Evolutionary conservation across 2,329 filamentous ascomycete genomes (phyloP).

Genomic region (Apiospora koreana): DNA sequence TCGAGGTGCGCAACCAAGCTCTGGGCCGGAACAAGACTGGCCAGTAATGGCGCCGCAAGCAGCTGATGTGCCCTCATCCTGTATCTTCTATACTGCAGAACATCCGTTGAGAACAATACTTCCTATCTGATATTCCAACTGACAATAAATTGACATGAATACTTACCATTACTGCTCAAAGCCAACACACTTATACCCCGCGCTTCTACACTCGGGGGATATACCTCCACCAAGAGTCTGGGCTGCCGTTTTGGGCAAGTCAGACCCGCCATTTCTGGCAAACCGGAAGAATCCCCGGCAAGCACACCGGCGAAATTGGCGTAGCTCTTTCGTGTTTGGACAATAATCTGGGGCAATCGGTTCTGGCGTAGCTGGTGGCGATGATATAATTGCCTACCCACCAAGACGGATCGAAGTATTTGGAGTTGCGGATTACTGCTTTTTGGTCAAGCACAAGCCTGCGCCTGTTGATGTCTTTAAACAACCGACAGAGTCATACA

Average conservation of each 20-base stretch:
- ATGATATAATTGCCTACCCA: too few relatives aligned
- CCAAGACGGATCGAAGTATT: too few relatives aligned
- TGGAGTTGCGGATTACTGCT: too few relatives aligned
- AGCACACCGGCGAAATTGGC: background rate
- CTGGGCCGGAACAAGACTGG: slow-evolving; percentile 5
- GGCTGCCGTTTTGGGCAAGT: slow-evolving; percentile 2
- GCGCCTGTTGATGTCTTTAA: background rate
- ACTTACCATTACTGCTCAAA: background rate
- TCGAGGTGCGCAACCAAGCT: slow-evolving; percentile 42
- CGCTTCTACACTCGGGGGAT: background rate
- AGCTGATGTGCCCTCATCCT: background rate
- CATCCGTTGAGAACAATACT: background rate
- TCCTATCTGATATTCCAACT: too few relatives aligned
- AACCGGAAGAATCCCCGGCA: background rate
- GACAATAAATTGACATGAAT: background rate
- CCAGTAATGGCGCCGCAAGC: background rate
- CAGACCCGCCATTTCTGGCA: background rate
- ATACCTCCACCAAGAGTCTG: background rate
- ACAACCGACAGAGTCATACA: background rate
- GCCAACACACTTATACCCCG: background rate
- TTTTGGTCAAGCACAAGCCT: too few relatives aligned
- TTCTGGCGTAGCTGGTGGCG: too few relatives aligned
- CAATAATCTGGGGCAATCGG: too few relatives aligned
- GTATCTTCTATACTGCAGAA: background rate
- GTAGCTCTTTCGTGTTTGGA: background rate